These are phyloP conservation scores for Phytophthora hybrid DNA, from an alignment of 352 stramenopile species.

Conservation along the genomic window DNA sequence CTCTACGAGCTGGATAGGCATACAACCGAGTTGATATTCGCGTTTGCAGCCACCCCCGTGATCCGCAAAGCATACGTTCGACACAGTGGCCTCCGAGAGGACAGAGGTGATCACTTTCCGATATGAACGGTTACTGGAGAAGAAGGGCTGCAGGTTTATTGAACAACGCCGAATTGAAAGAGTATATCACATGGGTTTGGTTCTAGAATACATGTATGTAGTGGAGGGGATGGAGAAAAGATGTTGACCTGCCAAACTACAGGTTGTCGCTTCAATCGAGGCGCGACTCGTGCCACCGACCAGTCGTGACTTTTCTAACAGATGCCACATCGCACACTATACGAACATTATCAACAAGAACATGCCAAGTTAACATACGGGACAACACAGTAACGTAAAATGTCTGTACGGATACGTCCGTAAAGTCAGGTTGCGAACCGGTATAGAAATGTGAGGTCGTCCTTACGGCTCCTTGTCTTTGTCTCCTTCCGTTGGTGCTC, in stretches of 20 bases:
- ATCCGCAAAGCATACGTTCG: neutral
- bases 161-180: too few relatives aligned
- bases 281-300: neutral
- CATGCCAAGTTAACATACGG: neutral
- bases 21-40: neutral
- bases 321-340: neutral
- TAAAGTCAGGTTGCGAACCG: neutral
- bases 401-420: neutral
- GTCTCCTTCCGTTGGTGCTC: slow-evolving; percentile 27
- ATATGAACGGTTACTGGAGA: neutral
- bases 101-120: neutral
- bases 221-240: too few relatives aligned
- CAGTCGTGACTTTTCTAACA: neutral
- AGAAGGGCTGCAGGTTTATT: too few relatives aligned
- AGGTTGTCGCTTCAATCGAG: neutral
- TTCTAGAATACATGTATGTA: too few relatives aligned
- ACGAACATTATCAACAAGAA: neutral
- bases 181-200: too few relatives aligned
- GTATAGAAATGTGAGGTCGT: slow-evolving; percentile 15
- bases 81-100: neutral
- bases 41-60: neutral
- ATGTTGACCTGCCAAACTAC: too few relatives aligned
- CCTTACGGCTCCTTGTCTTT: slow-evolving; percentile 19
- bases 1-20: neutral
- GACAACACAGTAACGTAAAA: neutral